These are phyloP conservation scores for Escallonia herrerae DNA, from an alignment of 129 eudicot species.

Conservation along the genomic window DNA sequence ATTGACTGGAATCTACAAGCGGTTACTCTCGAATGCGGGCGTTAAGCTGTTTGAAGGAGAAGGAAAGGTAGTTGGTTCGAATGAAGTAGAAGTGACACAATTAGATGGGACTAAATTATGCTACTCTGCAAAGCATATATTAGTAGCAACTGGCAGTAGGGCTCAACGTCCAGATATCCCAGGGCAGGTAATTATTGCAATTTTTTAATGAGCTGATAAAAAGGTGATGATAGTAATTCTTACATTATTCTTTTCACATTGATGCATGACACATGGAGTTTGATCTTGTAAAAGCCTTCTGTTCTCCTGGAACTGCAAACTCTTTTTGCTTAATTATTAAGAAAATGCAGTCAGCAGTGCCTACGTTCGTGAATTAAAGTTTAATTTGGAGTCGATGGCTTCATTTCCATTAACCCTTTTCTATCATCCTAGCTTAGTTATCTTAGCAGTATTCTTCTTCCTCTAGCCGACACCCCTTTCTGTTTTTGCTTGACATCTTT, in stretches of 20 bases:
- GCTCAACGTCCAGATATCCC: conserved; percentile 86
- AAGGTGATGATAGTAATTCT: no score
- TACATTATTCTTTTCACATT: no score
- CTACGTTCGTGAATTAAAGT: no score
- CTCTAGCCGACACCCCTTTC: not conserved
- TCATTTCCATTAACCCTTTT: not conserved
- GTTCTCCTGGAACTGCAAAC: no score
- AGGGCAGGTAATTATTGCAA: conserved; percentile 50
- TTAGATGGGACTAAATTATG: conserved; percentile 71
- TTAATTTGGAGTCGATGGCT: no score
- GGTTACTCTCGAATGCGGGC: conserved; percentile 75
- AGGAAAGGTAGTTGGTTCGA: conserved; percentile 73
- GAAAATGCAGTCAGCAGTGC: no score
- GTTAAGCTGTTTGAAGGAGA: conserved; percentile 90
- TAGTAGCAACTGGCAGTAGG: conserved; percentile 91
- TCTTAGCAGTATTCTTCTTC: no score
- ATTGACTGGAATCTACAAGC: conserved; percentile 73
- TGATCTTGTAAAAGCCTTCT: no score
- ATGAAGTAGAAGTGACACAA: conserved; percentile 79
- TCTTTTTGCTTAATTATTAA: no score
- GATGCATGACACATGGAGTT: no score
- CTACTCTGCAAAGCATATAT: conserved; percentile 75
- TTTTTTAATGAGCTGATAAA: not conserved
- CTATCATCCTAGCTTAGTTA: not conserved
- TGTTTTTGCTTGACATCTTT: not conserved